Evolutionary conservation across 2,329 filamentous ascomycete species (phyloP).

Genomic region (Paradendryphiella salina): DNA sequence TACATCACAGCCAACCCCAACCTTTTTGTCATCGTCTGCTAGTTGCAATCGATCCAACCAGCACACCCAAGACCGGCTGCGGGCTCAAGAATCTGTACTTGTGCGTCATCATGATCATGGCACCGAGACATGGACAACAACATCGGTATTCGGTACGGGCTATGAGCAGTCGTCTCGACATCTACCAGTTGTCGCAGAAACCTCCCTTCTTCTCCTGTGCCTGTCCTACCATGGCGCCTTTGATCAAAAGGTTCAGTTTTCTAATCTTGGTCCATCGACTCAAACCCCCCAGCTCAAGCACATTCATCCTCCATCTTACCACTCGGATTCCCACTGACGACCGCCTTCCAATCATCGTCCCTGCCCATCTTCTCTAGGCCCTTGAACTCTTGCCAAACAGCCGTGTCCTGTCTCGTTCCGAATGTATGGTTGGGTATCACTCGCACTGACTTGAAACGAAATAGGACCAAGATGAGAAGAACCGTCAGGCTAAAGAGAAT

Average conservation of each 20-base stretch:
- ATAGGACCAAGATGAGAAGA: constrained; percentile 63
- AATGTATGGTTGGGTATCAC: constrained; percentile 66
- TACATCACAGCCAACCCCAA: constrained; percentile 8
- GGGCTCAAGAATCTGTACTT: background rate
- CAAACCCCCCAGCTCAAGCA: constrained; percentile 69
- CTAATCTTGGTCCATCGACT: constrained; percentile 74
- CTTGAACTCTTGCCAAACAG: constrained; percentile 38
- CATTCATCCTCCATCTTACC: constrained; percentile 68
- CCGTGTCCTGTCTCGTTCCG: constrained; percentile 42
- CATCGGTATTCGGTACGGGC: background rate
- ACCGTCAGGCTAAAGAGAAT: constrained; percentile 68
- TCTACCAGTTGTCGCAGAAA: constrained; percentile 7
- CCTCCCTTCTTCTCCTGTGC: constrained; percentile 16
- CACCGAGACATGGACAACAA: background rate
- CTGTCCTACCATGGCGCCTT: constrained; percentile 22
- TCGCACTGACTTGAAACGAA: constrained; percentile 67
- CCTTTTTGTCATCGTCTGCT: background rate
- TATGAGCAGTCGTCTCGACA: background rate
- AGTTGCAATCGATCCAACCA: too few relatives aligned
- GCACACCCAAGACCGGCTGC: background rate
- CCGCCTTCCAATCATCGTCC: constrained; percentile 65
- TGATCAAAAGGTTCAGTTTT: constrained; percentile 51
- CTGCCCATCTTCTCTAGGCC: constrained; percentile 49
- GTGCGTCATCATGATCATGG: background rate
- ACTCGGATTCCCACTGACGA: constrained; percentile 72